Conservation (phyloP, 805 yeast genomes). For the Starmera caribaea region DNA sequence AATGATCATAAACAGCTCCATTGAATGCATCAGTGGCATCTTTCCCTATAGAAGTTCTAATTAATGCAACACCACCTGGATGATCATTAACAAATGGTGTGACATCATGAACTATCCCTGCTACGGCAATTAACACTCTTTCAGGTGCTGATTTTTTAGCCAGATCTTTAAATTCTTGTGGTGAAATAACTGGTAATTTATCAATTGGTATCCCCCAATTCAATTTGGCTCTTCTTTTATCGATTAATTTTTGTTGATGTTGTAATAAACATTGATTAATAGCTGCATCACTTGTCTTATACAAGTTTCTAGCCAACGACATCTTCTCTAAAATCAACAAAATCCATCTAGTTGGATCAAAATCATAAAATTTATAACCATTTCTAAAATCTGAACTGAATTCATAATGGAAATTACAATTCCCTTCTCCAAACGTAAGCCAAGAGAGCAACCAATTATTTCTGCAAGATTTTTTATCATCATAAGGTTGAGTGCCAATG, state of each 20-base stretch:
- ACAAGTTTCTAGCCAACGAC: constrained; percentile 50
- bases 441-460: constrained; percentile 52
- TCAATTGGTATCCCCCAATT: constrained; percentile 96
- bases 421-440: constrained; percentile 84
- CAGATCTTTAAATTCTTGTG: constrained; percentile 33
- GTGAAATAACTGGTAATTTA: constrained; percentile 59
- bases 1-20: constrained; percentile 90
- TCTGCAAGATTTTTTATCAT: constrained; percentile 63
- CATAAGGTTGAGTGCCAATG: constrained; percentile 64
- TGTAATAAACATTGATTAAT: constrained; percentile 65
- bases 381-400: constrained; percentile 86
- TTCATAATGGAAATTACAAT: constrained; percentile 91
- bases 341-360: constrained; percentile 83
- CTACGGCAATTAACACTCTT: constrained; percentile 67
- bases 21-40: constrained; percentile 92
- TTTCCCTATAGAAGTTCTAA: constrained; percentile 76
- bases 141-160: constrained; percentile 34
- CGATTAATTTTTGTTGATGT: constrained; percentile 76
- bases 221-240: constrained; percentile 63
- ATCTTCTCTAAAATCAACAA: constrained; percentile 33
- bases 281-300: constrained; percentile 35
- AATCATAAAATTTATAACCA: constrained; percentile 60
- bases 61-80: constrained; percentile 84
- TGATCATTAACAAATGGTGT: constrained; percentile 86
- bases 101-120: constrained; percentile 89